phyloP scores from a whole-genome alignment of 2,329 filamentous ascomycete genomes.

The Cryphonectria carpinicola region DNA sequence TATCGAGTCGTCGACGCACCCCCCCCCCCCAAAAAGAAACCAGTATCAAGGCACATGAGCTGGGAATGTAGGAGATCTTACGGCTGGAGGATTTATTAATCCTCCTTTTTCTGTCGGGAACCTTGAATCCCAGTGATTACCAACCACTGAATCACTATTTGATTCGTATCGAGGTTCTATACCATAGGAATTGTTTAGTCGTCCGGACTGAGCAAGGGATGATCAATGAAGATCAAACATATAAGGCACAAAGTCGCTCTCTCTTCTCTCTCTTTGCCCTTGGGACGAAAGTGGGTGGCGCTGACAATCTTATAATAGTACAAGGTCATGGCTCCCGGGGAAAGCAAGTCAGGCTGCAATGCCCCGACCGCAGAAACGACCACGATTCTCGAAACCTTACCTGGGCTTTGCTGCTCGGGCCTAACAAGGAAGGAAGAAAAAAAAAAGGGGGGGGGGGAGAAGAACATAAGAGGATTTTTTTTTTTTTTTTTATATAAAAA shows the following conservation, averaged over 20 bases:
- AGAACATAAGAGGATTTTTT: no score
- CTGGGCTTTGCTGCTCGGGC: neutral
- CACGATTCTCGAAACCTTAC: neutral
- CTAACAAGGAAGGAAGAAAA: neutral
- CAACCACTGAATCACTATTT: neutral
- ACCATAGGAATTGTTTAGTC: neutral
- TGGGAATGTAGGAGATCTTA: neutral
- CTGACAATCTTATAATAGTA: neutral
- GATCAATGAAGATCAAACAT: neutral
- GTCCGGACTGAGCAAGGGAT: neutral
- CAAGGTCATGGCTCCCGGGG: constrained; percentile 6
- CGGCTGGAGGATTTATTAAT: neutral
- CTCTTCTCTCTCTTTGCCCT: neutral
- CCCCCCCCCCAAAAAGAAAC: neutral
- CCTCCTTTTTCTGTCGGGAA: neutral
- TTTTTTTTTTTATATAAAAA: no score
- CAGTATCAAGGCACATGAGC: neutral
- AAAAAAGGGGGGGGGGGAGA: no score
- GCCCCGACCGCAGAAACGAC: neutral
- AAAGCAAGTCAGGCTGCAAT: constrained; percentile 1
- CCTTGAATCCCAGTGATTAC: neutral
- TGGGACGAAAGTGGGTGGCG: neutral
- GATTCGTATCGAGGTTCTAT: neutral
- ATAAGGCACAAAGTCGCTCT: neutral
- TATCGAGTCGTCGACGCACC: neutral